phyloP scores from a whole-genome alignment of 1,284 basidiomycete species.

The Moesziomyces aphidis region DNA sequence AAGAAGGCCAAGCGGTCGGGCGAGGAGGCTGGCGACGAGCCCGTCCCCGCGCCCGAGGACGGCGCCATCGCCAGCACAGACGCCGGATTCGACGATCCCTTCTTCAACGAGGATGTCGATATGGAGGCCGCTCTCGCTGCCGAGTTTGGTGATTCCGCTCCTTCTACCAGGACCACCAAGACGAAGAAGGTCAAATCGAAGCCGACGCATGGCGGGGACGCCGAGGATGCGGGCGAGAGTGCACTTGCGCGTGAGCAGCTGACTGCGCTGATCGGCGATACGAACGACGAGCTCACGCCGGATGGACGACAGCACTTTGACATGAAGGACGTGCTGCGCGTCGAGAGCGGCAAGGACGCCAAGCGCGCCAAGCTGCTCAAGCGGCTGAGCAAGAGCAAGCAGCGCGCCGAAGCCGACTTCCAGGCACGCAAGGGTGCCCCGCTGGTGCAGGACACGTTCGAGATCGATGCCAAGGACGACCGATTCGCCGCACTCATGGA shows the following conservation, averaged over 20 bases:
- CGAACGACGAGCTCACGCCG: slow-evolving; percentile 49
- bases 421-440: slow-evolving; percentile 68
- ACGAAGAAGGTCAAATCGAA: slow-evolving; percentile 20
- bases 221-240: slow-evolving; percentile 26
- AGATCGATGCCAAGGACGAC: slow-evolving; percentile 85
- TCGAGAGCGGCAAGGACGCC: slow-evolving; percentile 76
- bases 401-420: slow-evolving; percentile 38
- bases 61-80: slow-evolving; percentile 21
- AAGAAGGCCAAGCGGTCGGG: slow-evolving; percentile 31
- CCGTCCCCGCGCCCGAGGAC: slow-evolving; percentile 11
- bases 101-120: slow-evolving; percentile 69
- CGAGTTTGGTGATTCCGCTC: slow-evolving; percentile 70
- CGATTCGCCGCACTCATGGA: slow-evolving; percentile 90
- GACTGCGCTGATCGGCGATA: slow-evolving; percentile 41
- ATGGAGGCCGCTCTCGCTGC: slow-evolving; percentile 61
- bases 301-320: slow-evolving; percentile 78
- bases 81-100: slow-evolving; percentile 72
- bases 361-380: slow-evolving; percentile 54
- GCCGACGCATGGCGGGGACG: slow-evolving; percentile 2
- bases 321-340: slow-evolving; percentile 87
- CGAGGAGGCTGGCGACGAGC: slow-evolving; percentile 18
- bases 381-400: slow-evolving; percentile 52
- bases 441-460: slow-evolving; percentile 72
- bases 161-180: slow-evolving; percentile 22
- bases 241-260: slow-evolving; percentile 38